These are phyloP conservation scores for Phytopythium montanum DNA, from an alignment of 352 stramenopile species.

Conservation along the genomic window DNA sequence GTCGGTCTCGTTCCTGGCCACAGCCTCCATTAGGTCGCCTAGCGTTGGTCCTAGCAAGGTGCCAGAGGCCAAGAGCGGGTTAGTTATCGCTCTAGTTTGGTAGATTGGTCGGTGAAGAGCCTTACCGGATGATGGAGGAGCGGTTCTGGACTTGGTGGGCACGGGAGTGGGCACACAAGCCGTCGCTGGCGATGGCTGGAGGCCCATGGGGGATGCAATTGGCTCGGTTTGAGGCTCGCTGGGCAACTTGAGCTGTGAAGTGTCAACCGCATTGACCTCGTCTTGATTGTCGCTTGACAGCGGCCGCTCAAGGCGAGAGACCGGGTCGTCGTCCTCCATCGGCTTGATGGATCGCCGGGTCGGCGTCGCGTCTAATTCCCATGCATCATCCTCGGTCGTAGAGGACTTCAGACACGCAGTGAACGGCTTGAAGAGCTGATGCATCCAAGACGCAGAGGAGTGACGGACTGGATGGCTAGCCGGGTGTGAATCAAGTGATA, in stretches of 20 bases:
- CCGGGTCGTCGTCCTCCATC: not conserved
- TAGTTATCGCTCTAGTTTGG: not conserved
- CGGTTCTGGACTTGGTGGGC: not conserved
- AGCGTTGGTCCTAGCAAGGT: slow-evolving; percentile 46
- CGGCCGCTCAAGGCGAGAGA: not conserved
- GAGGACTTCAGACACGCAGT: not conserved
- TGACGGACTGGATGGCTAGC: not conserved
- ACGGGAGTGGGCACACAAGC: not conserved
- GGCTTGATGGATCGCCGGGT: not conserved
- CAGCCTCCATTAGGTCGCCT: slow-evolving; percentile 40
- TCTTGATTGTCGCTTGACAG: not conserved
- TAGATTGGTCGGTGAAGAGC: not conserved
- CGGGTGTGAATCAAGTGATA: not conserved
- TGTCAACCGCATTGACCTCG: not conserved
- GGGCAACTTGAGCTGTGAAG: not conserved
- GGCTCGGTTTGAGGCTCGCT: not conserved
- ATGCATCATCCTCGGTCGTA: not conserved
- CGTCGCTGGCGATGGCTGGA: not conserved
- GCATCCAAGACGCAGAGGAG: not conserved
- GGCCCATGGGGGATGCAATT: not conserved
- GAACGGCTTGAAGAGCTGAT: not conserved
- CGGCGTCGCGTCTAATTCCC: not conserved
- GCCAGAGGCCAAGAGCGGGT: not conserved
- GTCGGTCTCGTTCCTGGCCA: slow-evolving; percentile 59
- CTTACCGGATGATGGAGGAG: not conserved